phyloP scores from a whole-genome alignment of 805 yeast genomes.

The Starmerella asiatica region DNA sequence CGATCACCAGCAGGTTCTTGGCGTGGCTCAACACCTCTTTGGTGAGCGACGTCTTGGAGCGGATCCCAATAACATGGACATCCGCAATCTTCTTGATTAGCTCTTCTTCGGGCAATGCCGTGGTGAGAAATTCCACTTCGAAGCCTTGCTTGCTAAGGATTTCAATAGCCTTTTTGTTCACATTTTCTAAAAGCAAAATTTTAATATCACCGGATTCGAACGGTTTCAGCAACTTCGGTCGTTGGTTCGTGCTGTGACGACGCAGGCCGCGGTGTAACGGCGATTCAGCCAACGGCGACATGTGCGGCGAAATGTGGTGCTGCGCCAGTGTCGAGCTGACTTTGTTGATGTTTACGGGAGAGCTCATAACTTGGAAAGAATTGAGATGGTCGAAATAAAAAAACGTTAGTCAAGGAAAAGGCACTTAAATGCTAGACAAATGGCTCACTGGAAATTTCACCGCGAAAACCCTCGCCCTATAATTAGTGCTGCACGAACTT shows the following conservation, averaged over 20 bases:
- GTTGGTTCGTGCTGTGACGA: conserved; percentile 15
- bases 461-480: too few relatives aligned
- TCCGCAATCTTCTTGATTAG: conserved; percentile 84
- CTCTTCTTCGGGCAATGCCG: conserved; percentile 83
- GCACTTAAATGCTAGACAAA: too few relatives aligned
- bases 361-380: too few relatives aligned
- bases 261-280: conserved; percentile 16
- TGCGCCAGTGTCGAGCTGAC: conserved; percentile 9
- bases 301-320: conserved; percentile 11
- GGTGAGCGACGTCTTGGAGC: conserved; percentile 88
- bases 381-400: too few relatives aligned
- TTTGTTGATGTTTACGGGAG: conserved; percentile 24
- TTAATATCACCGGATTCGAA: conserved; percentile 92
- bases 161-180: conserved; percentile 79
- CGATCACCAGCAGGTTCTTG: conserved; percentile 74
- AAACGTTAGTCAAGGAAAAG: too few relatives aligned
- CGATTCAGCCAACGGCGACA: conserved; percentile 14
- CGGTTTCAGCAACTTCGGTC: conserved; percentile 69
- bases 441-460: too few relatives aligned
- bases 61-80: conserved; percentile 94
- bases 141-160: conserved; percentile 83
- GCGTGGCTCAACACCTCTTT: conserved; percentile 71
- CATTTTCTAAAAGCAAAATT: conserved; percentile 80
- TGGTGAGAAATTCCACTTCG: conserved; percentile 87
- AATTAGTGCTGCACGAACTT: too few relatives aligned